Evolutionary conservation across 345 rosid species (phyloP), one percentile per base, ranked within the genome.

Genomic region (Pseudoturritis turrita): DNA sequence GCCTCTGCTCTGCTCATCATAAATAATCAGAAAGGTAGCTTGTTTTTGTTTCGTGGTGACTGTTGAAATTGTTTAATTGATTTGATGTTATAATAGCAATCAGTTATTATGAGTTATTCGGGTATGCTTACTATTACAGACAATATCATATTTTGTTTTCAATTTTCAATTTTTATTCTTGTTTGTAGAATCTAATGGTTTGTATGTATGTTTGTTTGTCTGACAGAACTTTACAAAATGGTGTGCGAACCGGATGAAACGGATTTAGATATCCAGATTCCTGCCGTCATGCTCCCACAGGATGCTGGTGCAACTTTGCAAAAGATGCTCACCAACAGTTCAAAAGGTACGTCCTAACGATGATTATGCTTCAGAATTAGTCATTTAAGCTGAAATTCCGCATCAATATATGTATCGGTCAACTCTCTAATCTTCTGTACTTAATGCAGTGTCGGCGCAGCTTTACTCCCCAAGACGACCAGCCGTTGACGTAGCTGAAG

Each of bases 231-330:
- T 51, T 96, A 92, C 82, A 96, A 96, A 86, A 96, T 96, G 99
- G 97, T 96, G 31, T 96, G 99, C 73, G 98, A 96, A 43, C 97
- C 96, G 17, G 88, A 92, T 77, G 99, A 95, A 86, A 92, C 96
- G 22, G 92, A 92, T 77, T 79, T 92, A 70, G 90, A 96, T 76
- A 96, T 96, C 73, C 50, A 79, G 17, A 92, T 96, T 72, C 97
- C 99, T 37, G 84, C 98, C 4, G 88, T 96, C 75, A 84, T 96
- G 87, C 98, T 96, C 25, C 99, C 99, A 22, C 92, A 88, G 66
- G 98, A 96, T 80, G 99, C 98, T 72, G 98, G 99, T 70, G 65
- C 84, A 62, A 82, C 88, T 82, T 82, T 96, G 78, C 83, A 83
- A 61, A 85, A 82, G 60, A 79, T 85, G 91, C 81, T 96, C 46